Evolutionary conservation across 805 yeast species (phyloP).

Genomic region (Lipomyces spencermartinsiae): DNA sequence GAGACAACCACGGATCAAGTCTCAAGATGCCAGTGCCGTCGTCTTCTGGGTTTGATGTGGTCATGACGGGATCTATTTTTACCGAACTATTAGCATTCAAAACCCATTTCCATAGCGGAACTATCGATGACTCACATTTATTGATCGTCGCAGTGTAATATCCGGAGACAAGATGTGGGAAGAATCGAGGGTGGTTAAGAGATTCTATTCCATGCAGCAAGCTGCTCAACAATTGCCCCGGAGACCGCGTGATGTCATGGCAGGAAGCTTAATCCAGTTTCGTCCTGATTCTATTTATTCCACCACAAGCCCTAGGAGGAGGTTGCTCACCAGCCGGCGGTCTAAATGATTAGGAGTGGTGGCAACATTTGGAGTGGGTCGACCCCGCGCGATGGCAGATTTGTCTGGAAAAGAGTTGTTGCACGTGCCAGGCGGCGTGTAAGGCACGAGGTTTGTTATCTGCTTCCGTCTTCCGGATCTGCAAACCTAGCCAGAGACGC

Average conservation of each 20-base stretch:
- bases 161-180: background rate
- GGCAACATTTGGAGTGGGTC: too few relatives aligned
- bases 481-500: too few relatives aligned
- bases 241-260: conserved; percentile 1
- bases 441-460: too few relatives aligned
- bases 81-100: background rate
- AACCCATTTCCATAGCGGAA: background rate
- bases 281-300: background rate
- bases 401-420: too few relatives aligned
- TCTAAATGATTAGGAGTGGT: too few relatives aligned
- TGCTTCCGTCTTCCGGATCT: too few relatives aligned
- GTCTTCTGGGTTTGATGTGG: background rate
- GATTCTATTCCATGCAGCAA: background rate
- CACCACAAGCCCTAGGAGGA: background rate
- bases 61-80: background rate
- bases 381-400: too few relatives aligned
- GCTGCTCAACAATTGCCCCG: conserved; percentile 1
- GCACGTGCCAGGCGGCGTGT: too few relatives aligned
- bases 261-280: background rate
- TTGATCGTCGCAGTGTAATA: background rate
- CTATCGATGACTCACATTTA: background rate
- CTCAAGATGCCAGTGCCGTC: conserved; percentile 54
- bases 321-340: too few relatives aligned
- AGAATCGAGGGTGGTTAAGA: background rate
- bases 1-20: conserved; percentile 86